Base-by-base conservation (phyloP, 2,329 filamentous ascomycete genomes). In the Scedosporium boydii region DNA sequence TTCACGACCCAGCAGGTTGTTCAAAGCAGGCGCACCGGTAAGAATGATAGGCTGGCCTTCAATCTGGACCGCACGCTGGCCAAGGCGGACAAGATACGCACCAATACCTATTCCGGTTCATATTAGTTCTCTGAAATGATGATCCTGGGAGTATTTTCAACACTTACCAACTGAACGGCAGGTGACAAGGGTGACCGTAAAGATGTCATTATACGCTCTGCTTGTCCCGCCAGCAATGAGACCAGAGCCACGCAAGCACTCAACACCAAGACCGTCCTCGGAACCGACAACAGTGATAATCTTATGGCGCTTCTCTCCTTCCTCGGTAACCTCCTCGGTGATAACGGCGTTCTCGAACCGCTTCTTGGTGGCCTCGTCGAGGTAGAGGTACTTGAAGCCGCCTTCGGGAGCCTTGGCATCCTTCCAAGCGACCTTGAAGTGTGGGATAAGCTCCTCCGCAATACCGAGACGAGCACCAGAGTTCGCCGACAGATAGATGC, bases 31-130 rank as follows among this genome's bases (percentile, higher is more conserved):
- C 58, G 95, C 95, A 84, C 95, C 95, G 70, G 95, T 99, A 66
- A 99, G 86, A 71, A 99, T 99, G 75, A 99, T 99, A 46, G 95
- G 95, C 79, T 99, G 95, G 64, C 95, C 95, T 78, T 99, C 95
- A 68, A 99, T 96, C 78, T 99, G 95, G 68, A 99, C 96, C 67
- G 95, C 93, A 87, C 95, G 91, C 78, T 99, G 95, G 64, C 95
- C 95, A 64, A 99, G 91, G 74, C 95, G 93, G 69, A 99, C 95
- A 62, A 99, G 90, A 79, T 99, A 99, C 60, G 95, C 95, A 85
- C 95, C 95, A 67, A 99, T 99, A 88, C 85, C 85, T 87, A 64
- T 38, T 14, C 16, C 21, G 34, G 10, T 2, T 46, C 38, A 9
- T 44, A 7, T 59, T 46, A 44, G 58, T 44, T 27, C 16, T 21